These are phyloP conservation scores for Pseudozyma pruni DNA, from an alignment of 1,284 basidiomycete genomes.

Conservation along the genomic window DNA sequence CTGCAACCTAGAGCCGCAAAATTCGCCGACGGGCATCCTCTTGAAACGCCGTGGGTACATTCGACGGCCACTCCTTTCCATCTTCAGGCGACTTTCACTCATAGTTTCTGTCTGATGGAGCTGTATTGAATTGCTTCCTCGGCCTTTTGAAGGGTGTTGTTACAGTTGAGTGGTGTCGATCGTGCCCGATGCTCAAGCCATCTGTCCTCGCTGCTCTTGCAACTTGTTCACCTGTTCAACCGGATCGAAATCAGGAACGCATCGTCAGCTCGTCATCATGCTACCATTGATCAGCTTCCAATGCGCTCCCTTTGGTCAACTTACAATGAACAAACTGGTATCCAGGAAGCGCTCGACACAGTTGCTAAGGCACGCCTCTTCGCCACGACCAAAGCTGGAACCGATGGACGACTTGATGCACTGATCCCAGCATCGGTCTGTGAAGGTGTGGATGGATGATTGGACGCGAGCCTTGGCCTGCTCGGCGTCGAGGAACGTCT, in stretches of 20 bases:
- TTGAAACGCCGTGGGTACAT: no score
- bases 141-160: slow-evolving; percentile 13
- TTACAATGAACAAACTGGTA: slow-evolving; percentile 73
- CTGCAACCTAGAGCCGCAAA: no score
- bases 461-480: slow-evolving; percentile 86
- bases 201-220: slow-evolving; percentile 70
- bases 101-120: background rate
- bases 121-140: slow-evolving; percentile 9
- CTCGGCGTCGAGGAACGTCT: slow-evolving; percentile 84
- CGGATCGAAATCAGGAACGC: background rate
- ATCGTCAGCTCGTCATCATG: no score
- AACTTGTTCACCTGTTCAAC: slow-evolving; percentile 76
- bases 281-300: no score
- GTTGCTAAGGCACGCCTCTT: slow-evolving; percentile 86
- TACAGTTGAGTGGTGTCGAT: slow-evolving; percentile 11
- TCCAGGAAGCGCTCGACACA: slow-evolving; percentile 94
- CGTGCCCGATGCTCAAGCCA: slow-evolving; percentile 8
- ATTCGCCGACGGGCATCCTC: no score
- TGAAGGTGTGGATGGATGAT: slow-evolving; percentile 70
- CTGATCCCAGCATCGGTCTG: slow-evolving; percentile 71
- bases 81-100: no score
- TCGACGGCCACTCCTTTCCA: no score
- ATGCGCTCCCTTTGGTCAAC: no score
- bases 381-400: slow-evolving; percentile 83
- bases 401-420: slow-evolving; percentile 86